Evolutionary conservation across 2,329 filamentous ascomycete genomes (phyloP), one percentile per base, ranked within the genome.

Genomic region (Cladosporium sp.): DNA sequence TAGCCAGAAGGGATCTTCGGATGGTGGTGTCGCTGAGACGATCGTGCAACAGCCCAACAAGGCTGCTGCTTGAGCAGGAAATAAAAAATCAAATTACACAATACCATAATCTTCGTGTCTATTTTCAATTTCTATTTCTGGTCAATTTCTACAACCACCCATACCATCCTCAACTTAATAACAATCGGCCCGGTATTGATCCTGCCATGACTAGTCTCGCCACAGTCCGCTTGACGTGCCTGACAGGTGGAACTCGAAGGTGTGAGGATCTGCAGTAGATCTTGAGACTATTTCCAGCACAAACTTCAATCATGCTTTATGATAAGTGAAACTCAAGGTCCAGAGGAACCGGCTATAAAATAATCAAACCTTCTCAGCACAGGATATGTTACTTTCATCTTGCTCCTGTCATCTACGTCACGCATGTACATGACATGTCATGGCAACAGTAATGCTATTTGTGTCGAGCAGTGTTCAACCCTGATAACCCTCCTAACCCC

Each of bases 31-130:
- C 6, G 62, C 44, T 18, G 55, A 40, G 53, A 65, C 46, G 7
- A 50, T 59, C 23, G 44, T 50, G 1, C 35, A 65, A 29, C 40
- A 59, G 55, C 46, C 53, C n/a, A 65, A 59, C 18, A 65, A 64
- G 50, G 4, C 50, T 46, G 44, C 21, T 5, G 21, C 56, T 4
- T 59, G 26, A 26, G 40, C 10, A 21, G 16, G 7, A 44, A n/a
- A 44, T n/a, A 18, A 44, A 21, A 21, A 46, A 11, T 21, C 4
- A 3, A 44, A 46, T 5, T 12, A 46, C n/a, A 21, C 12, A 46
- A 46, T 46, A 46, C 40, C 40, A 40, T n/a, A 40, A 5, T 21
- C 40, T 12, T 46, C 40, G 37, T 18, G n/a, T n/a, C 37, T 21
- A 7, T 44, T n/a, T 16, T 6, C 10, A 8, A 44, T 3, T 44